Conservation (phyloP, 1,284 basidiomycete genomes). For the Blastosporella zonata region DNA sequence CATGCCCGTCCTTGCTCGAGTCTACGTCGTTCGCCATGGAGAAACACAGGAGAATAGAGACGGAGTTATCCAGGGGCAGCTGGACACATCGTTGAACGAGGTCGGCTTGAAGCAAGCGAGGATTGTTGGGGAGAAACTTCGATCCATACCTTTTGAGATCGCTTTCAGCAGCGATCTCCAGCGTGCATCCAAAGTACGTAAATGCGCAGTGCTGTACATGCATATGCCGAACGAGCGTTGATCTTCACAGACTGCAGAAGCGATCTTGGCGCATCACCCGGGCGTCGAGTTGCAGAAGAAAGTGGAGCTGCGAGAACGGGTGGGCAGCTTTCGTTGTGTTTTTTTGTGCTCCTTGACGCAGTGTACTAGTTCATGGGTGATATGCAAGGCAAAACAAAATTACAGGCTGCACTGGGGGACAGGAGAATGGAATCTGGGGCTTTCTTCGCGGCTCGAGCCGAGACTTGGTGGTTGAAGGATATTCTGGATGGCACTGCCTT, state of each 20-base stretch:
- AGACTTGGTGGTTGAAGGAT: conserved; percentile 57
- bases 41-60: conserved; percentile 67
- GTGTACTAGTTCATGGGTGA: conserved; percentile 57
- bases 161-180: conserved; percentile 67
- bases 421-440: conserved; percentile 36
- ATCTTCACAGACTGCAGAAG: conserved; percentile 57
- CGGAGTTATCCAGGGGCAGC: conserved; percentile 67
- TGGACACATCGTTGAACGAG: conserved; percentile 62
- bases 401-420: conserved; percentile 19
- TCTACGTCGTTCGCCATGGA: conserved; percentile 73
- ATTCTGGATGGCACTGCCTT: conserved; percentile 39
- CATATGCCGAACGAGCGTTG: neutral
- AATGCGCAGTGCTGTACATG: neutral
- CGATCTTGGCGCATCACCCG: conserved; percentile 54
- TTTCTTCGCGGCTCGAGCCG: conserved; percentile 44
- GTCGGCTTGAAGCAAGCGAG: conserved; percentile 55
- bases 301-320: conserved; percentile 59
- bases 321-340: conserved; percentile 29
- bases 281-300: conserved; percentile 41
- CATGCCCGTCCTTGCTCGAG: conserved; percentile 29
- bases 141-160: conserved; percentile 45
- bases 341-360: neutral
- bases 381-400: conserved; percentile 47
- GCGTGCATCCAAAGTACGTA: conserved; percentile 55
- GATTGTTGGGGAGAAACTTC: conserved; percentile 50